phyloP scores from a whole-genome alignment of 2,329 filamentous ascomycete genomes.

The Stemphylium vesicarium region DNA sequence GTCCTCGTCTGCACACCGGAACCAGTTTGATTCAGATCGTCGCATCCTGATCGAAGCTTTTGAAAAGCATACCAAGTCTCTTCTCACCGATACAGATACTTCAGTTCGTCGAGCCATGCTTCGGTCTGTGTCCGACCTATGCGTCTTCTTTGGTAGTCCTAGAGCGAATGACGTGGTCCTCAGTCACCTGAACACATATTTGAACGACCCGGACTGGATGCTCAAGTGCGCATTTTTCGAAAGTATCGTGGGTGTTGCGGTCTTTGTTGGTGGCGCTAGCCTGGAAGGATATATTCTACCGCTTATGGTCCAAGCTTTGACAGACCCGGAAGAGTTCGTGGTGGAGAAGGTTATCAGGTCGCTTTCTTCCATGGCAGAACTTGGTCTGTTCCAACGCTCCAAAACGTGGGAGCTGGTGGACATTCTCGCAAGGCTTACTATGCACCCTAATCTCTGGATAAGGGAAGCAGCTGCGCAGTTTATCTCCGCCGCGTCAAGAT shows the following conservation, averaged over 20 bases:
- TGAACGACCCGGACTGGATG: constrained; percentile 96
- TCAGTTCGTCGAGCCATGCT: constrained; percentile 90
- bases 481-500: constrained; percentile 75
- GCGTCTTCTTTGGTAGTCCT: constrained; percentile 92
- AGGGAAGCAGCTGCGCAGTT: constrained; percentile 88
- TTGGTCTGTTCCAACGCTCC: constrained; percentile 84
- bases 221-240: constrained; percentile 97
- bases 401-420: constrained; percentile 89
- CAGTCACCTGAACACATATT: constrained; percentile 93
- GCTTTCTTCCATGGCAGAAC: constrained; percentile 82
- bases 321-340: constrained; percentile 92
- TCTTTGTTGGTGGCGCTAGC: constrained; percentile 86
- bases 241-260: constrained; percentile 88
- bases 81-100: constrained; percentile 85
- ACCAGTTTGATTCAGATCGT: constrained; percentile 86
- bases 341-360: constrained; percentile 89
- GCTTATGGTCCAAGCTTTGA: constrained; percentile 92
- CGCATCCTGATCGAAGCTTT: constrained; percentile 82
- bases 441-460: constrained; percentile 96
- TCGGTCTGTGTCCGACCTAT: constrained; percentile 87
- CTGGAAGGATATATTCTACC: constrained; percentile 95
- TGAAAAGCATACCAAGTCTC: constrained; percentile 84
- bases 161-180: constrained; percentile 95
- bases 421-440: constrained; percentile 80
- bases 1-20: constrained; percentile 74